phyloP scores from a whole-genome alignment of 179 eudicot species.

The Camellia oleifera region DNA sequence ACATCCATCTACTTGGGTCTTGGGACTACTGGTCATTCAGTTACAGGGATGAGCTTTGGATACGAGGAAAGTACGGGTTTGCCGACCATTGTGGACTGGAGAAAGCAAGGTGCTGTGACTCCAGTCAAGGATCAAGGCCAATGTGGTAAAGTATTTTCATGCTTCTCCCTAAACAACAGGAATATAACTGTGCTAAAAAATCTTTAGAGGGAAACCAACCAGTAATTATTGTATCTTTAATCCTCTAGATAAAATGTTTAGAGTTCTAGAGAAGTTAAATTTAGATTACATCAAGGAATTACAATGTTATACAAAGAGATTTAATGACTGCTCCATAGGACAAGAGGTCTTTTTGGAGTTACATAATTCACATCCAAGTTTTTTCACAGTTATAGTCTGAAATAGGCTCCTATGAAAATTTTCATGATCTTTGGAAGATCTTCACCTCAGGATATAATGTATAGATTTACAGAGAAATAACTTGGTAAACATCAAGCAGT shows the following conservation, averaged over 20 bases:
- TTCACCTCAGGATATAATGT: not conserved
- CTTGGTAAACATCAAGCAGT: not conserved
- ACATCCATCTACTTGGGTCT: slow-evolving; percentile 31
- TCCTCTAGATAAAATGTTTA: not conserved
- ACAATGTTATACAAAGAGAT: not conserved
- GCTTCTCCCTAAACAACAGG: not conserved
- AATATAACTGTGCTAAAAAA: not conserved
- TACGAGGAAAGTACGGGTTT: slow-evolving; percentile 10
- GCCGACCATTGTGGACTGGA: slow-evolving; percentile 56
- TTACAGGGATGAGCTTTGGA: not conserved
- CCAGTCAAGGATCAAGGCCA: slow-evolving; percentile 61
- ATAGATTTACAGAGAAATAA: not conserved
- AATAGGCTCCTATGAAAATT: too few relatives aligned
- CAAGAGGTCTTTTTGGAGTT: not conserved
- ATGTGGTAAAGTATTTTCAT: slow-evolving; percentile 45
- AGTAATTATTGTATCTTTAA: not conserved
- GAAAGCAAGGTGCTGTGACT: slow-evolving; percentile 62
- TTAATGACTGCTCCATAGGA: not conserved
- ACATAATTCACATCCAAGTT: not conserved
- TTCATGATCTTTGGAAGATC: too few relatives aligned
- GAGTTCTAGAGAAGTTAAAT: not conserved
- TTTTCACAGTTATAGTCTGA: not conserved
- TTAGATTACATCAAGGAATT: not conserved
- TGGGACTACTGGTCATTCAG: not conserved
- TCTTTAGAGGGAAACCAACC: not conserved